phyloP scores from a whole-genome alignment of 805 yeast species.

The Candida patagonica region DNA sequence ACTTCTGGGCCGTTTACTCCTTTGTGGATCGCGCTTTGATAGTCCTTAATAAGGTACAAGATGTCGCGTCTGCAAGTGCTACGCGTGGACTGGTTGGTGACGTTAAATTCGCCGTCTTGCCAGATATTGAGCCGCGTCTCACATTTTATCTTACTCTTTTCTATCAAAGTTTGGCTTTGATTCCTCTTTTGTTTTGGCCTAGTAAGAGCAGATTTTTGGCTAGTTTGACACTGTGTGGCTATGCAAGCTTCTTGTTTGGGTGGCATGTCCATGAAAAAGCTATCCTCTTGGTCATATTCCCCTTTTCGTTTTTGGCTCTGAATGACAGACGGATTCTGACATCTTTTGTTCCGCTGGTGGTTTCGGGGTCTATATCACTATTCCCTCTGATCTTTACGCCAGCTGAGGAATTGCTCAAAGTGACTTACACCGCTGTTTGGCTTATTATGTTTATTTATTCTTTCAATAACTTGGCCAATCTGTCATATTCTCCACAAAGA shows the following conservation, averaged over 20 bases:
- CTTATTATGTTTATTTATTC: slow-evolving; percentile 65
- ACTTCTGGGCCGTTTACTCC: slow-evolving; percentile 91
- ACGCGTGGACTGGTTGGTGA: slow-evolving; percentile 93
- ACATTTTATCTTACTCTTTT: slow-evolving; percentile 78
- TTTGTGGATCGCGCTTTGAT: slow-evolving; percentile 63
- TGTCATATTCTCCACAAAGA: slow-evolving; percentile 9
- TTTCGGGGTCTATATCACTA: slow-evolving; percentile 77
- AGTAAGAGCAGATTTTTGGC: slow-evolving; percentile 73
- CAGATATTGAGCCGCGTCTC: slow-evolving; percentile 65
- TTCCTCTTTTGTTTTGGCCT: slow-evolving; percentile 57
- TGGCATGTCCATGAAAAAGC: slow-evolving; percentile 99
- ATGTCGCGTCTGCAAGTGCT: slow-evolving; percentile 32
- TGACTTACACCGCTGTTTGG: slow-evolving; percentile 76
- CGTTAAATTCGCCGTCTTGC: slow-evolving; percentile 69
- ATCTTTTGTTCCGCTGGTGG: slow-evolving; percentile 60
- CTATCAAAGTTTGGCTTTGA: slow-evolving; percentile 68
- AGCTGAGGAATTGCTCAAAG: slow-evolving; percentile 71
- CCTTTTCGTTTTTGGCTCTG: slow-evolving; percentile 68
- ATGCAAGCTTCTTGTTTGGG: slow-evolving; percentile 85
- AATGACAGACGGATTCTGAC: slow-evolving; percentile 62
- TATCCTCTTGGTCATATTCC: slow-evolving; percentile 77
- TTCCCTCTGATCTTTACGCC: slow-evolving; percentile 80
- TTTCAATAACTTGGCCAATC: slow-evolving; percentile 42
- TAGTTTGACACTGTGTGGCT: slow-evolving; percentile 80
- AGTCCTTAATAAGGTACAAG: slow-evolving; percentile 7